These are phyloP conservation scores for Tilletia setariae DNA, from an alignment of 1,284 basidiomycete species.

Conservation along the genomic window DNA sequence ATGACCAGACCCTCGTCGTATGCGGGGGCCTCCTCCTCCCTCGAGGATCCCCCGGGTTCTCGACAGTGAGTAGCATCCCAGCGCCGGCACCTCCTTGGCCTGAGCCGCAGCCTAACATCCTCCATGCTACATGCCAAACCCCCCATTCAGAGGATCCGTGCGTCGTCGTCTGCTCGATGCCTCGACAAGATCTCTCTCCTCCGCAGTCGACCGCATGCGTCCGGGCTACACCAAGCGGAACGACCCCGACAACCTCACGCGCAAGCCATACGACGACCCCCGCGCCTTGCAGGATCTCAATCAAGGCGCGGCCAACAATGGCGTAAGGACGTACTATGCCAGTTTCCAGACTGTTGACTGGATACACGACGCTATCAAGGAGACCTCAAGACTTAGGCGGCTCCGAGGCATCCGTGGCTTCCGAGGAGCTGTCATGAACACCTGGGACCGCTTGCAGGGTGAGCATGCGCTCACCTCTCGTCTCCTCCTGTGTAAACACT, in stretches of 20 bases:
- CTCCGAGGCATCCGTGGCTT: conserved; percentile 54
- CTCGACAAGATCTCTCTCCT: conserved; percentile 7
- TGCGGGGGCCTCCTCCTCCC: conserved; percentile 2
- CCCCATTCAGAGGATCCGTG: conserved; percentile 5
- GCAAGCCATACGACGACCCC: conserved; percentile 18
- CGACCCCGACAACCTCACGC: neutral
- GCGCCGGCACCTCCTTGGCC: neutral
- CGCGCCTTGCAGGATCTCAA: conserved; percentile 14
- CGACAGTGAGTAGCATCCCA: neutral
- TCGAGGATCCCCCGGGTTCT: conserved; percentile 6
- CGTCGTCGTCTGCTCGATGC: conserved; percentile 4
- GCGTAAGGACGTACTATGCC: conserved; percentile 45
- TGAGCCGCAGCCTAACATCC: no score
- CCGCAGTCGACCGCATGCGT: conserved; percentile 5
- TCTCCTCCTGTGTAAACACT: neutral
- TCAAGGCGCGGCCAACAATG: conserved; percentile 24
- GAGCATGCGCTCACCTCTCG: neutral
- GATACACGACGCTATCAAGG: conserved; percentile 56
- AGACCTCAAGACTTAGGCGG: conserved; percentile 51
- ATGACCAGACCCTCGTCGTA: no score
- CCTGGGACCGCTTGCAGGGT: conserved; percentile 70
- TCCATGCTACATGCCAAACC: neutral
- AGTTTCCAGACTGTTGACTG: conserved; percentile 53
- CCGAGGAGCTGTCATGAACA: conserved; percentile 68
- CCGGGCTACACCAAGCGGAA: neutral